Conservation (phyloP, 176 grass and related monocot genomes). For the Carex scoparia region DNA sequence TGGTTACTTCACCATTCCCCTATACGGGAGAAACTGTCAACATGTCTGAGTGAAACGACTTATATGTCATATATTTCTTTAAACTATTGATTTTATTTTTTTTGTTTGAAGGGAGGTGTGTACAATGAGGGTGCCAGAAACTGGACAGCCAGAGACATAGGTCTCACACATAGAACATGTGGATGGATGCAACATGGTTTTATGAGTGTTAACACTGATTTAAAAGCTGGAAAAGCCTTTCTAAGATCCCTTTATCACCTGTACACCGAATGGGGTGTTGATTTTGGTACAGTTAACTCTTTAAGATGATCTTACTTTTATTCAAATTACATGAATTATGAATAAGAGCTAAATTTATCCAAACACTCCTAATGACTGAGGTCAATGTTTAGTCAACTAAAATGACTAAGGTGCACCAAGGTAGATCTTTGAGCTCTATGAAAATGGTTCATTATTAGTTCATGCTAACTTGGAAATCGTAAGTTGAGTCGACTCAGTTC, state of each 20-base stretch:
- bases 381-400: not conserved
- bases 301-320: not conserved
- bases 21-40: not conserved
- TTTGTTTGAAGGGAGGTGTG: constrained; percentile 43
- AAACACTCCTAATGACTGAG: not conserved
- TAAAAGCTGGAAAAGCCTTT: constrained; percentile 71
- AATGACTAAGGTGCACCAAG: not conserved
- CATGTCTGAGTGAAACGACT: not conserved
- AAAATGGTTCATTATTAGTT: not conserved
- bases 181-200: constrained; percentile 79
- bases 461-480: not conserved
- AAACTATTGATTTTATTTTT: not conserved
- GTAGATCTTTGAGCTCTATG: not conserved
- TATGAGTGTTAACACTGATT: constrained; percentile 81
- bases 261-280: constrained; percentile 80
- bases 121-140: constrained; percentile 46
- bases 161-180: constrained; percentile 59
- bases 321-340: not conserved
- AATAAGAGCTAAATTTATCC: not conserved
- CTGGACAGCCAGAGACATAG: constrained; percentile 73
- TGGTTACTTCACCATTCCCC: not conserved
- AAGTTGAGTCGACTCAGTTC: not conserved
- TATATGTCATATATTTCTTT: not conserved
- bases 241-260: constrained; percentile 81
- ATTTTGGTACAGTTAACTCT: constrained; percentile 60